Base-by-base conservation (phyloP, 1,139 yeast species). In the Sugiyamaella castrensis region DNA sequence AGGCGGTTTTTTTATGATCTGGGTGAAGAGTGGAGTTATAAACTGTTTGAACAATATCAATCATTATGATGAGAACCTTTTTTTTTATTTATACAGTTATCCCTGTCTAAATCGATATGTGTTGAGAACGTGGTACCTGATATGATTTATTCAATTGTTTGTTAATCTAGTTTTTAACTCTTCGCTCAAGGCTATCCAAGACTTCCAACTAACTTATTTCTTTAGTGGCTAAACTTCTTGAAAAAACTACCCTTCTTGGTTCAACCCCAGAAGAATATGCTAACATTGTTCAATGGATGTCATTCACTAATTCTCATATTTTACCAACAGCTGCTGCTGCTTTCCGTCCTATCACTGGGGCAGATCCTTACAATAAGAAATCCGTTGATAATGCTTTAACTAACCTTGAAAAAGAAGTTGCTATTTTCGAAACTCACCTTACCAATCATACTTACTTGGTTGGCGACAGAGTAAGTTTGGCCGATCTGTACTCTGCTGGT, bases 401-500 rank as follows among this genome's bases (percentile, higher is more conserved):
- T 32, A 63, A 64, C 47, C 60, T 78, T 47, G 77, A 74, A 47
- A 70, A 74, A 55, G 65, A 69, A 50, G 61, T 82, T 52, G 43
- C 62, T 34, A 37, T 57, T 35, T 41, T 62, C 42, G 69, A 69
- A 57, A 50, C 57, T 47, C 61, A 61, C 54, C 79, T 92, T 65
- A 68, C 74, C 57, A 78, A 81, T 66, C 79, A 77, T 82, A 88
- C 97, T 57, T 92, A 79, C 77, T 81, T 92, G 69, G 97, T 84
- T 64, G 94, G 95, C 68, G 97, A 91, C 76, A 80, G 92, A 75
- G 66, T 87, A 64, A 75, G 97, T 50, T 69, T 84, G 57, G 98
- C 97, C 66, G 98, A 92, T 73, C 68, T 87, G 62, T 77, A 79
- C 64, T 72, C 76, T 61, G 91, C 85, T 60, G 65, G 82, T 54